Evolutionary conservation across 768 basidiomycete species (phyloP).

Genomic region (Agrocybe praecox): DNA sequence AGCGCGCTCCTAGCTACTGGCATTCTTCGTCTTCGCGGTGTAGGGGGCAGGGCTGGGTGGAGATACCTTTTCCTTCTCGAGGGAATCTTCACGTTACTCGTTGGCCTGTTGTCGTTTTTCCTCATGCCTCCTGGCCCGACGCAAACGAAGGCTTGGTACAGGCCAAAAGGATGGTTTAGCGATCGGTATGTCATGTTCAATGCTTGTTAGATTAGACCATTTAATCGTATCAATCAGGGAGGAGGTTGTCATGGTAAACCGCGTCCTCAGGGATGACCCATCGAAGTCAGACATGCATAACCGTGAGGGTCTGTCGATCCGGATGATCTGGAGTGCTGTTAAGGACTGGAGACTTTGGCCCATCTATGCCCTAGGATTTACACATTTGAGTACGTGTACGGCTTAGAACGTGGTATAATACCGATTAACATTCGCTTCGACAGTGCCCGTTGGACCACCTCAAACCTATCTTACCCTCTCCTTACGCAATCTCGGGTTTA

Average conservation of each 20-base stretch:
- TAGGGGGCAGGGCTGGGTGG: constrained; percentile 57
- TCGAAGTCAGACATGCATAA: constrained; percentile 71
- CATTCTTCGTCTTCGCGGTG: constrained; percentile 55
- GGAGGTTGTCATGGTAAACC: constrained; percentile 63
- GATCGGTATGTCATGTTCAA: constrained; percentile 42
- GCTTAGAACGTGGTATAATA: constrained; percentile 25
- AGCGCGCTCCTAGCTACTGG: constrained; percentile 68
- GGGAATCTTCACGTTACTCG: constrained; percentile 47
- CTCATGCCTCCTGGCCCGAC: constrained; percentile 65
- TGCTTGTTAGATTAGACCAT: neutral
- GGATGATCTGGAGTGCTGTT: constrained; percentile 51
- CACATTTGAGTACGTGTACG: constrained; percentile 44
- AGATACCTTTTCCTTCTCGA: constrained; percentile 57
- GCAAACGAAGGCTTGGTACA: constrained; percentile 59
- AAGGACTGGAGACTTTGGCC: constrained; percentile 69
- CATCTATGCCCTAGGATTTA: constrained; percentile 54
- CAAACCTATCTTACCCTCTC: constrained; percentile 66
- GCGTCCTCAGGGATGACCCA: constrained; percentile 66
- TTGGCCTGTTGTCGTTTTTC: constrained; percentile 54
- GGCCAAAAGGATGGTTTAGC: constrained; percentile 67
- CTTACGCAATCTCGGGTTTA: constrained; percentile 62
- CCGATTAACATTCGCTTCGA: neutral
- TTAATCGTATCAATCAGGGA: constrained; percentile 35
- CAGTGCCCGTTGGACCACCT: constrained; percentile 60
- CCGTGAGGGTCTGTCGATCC: constrained; percentile 55